These are phyloP conservation scores for Leccinum fibrillosum DNA, from an alignment of 768 basidiomycete genomes.

Conservation along the genomic window DNA sequence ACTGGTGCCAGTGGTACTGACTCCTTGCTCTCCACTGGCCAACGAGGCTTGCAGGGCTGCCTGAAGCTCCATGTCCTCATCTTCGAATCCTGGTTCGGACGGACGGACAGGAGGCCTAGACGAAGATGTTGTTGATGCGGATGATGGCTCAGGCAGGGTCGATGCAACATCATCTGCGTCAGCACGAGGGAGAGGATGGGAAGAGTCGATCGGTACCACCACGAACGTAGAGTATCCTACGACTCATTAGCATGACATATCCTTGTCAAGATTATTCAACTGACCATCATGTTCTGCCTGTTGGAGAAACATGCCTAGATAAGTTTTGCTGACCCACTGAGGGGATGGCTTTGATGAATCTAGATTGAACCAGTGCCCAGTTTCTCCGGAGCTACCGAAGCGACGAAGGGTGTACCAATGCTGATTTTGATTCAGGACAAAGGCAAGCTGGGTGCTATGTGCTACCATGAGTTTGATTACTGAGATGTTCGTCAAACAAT, in stretches of 20 bases:
- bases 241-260: slow-evolving; percentile 8
- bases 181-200: slow-evolving; percentile 55
- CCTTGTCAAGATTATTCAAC: slow-evolving; percentile 9
- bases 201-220: slow-evolving; percentile 60
- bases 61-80: slow-evolving; percentile 87
- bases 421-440: slow-evolving; percentile 80
- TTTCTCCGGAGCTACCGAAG: slow-evolving; percentile 55
- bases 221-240: slow-evolving; percentile 81
- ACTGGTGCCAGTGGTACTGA: neutral
- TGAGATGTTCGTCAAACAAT: slow-evolving; percentile 4
- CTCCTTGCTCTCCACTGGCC: slow-evolving; percentile 23
- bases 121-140: slow-evolving; percentile 4
- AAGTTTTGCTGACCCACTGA: slow-evolving; percentile 80
- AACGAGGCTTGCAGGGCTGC: slow-evolving; percentile 84
- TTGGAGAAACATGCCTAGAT: slow-evolving; percentile 81
- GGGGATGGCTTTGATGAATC: slow-evolving; percentile 71
- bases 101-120: slow-evolving; percentile 7
- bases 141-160: slow-evolving; percentile 54
- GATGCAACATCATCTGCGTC: slow-evolving; percentile 72
- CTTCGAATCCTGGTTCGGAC: slow-evolving; percentile 49
- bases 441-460: slow-evolving; percentile 73
- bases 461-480: slow-evolving; percentile 7
- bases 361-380: slow-evolving; percentile 85
- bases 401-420: slow-evolving; percentile 90
- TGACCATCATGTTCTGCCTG: slow-evolving; percentile 84